phyloP scores from a whole-genome alignment of 257 asterid species.

The Misopates orontium region DNA sequence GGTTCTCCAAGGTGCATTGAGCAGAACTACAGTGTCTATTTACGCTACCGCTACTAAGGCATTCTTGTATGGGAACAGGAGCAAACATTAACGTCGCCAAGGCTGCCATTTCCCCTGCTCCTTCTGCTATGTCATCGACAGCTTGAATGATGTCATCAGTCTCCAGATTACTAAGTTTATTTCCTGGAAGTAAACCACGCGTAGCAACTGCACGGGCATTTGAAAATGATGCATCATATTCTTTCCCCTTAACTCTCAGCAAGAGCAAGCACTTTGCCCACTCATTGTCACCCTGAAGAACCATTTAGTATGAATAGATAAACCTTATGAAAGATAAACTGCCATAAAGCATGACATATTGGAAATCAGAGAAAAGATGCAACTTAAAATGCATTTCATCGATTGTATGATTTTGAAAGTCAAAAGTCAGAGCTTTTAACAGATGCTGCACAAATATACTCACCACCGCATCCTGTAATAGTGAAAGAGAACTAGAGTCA shows the following conservation, averaged over 20 bases:
- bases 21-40: conserved; percentile 78
- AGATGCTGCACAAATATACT: conserved; percentile 34
- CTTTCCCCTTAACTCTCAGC: conserved; percentile 85
- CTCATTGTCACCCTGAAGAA: conserved; percentile 81
- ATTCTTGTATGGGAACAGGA: conserved; percentile 84
- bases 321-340: conserved; percentile 4
- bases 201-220: conserved; percentile 91
- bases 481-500: conserved; percentile 64
- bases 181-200: conserved; percentile 63
- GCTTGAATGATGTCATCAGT: conserved; percentile 68
- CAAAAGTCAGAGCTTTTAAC: neutral
- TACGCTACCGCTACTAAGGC: conserved; percentile 92
- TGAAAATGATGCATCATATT: conserved; percentile 90
- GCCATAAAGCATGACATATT: too few relatives aligned
- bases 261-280: conserved; percentile 89
- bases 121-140: conserved; percentile 98
- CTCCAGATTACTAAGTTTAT: conserved; percentile 57
- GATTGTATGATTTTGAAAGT: conserved; percentile 23
- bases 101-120: conserved; percentile 97
- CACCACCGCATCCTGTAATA: conserved; percentile 74
- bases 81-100: conserved; percentile 95
- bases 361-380: conserved; percentile 4
- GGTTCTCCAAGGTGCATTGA: conserved; percentile 98
- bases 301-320: conserved; percentile 27
- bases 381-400: conserved; percentile 19